A percentile compares a stretch with the other conserved stretches of the same genome.
These are phyloP conservation scores for Diversispora eburnea DNA, from an alignment of 192 early-diverging fungal genomes.

Conservation along the genomic window DNA sequence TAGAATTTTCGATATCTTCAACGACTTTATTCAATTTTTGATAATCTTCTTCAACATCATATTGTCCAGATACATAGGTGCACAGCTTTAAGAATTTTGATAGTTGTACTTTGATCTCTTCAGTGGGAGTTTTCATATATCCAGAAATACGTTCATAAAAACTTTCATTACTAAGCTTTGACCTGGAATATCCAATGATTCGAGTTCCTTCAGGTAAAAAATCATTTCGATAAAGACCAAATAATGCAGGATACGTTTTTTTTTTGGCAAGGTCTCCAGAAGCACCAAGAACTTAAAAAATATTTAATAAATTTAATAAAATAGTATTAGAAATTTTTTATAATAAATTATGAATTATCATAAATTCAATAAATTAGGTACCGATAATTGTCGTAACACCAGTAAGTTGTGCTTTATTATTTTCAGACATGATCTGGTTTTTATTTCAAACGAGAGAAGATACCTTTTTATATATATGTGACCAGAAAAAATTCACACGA, in stretches of 20 bases:
- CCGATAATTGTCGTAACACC: slow-evolving; percentile 23
- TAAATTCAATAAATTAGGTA: neutral
- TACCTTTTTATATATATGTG: too few relatives aligned
- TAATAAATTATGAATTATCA: neutral
- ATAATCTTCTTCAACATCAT: slow-evolving; percentile 76
- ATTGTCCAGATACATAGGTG: slow-evolving; percentile 78
- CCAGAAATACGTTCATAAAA: slow-evolving; percentile 72
- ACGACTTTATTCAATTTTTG: slow-evolving; percentile 60
- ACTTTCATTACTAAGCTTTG: slow-evolving; percentile 66
- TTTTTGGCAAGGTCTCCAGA: slow-evolving; percentile 97
- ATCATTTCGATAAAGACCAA: slow-evolving; percentile 83
- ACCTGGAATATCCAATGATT: slow-evolving; percentile 93
- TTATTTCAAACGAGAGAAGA: too few relatives aligned
- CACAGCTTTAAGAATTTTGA: slow-evolving; percentile 64
- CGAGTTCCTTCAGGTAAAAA: slow-evolving; percentile 70
- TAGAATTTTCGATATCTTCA: slow-evolving; percentile 51
- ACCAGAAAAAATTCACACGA: too few relatives aligned
- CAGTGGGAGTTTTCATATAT: slow-evolving; percentile 63
- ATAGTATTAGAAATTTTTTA: neutral
- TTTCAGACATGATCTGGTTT: neutral
- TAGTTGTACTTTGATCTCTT: slow-evolving; percentile 55
- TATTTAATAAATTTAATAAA: neutral
- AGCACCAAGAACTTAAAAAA: slow-evolving; percentile 69
- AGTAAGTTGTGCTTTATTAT: neutral
- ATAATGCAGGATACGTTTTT: slow-evolving; percentile 96